Evolutionary conservation across 352 stramenopile genomes (phyloP).

Genomic region (Phytophthora podocarpi): DNA sequence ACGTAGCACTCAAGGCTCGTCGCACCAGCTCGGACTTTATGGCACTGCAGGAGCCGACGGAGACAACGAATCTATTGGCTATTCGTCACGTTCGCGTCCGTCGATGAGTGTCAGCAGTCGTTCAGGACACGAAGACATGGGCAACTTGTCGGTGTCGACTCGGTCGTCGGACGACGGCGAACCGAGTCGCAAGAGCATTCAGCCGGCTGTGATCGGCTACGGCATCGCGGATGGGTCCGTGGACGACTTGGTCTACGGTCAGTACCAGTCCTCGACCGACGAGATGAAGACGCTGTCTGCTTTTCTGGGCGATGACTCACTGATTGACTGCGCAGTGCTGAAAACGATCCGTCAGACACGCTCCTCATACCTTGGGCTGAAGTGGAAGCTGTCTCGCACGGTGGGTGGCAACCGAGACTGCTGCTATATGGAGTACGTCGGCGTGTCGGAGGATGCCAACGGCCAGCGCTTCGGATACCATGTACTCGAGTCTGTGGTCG

Average conservation of each 20-base stretch:
- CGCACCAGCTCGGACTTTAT: slow-evolving; percentile 49
- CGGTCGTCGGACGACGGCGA: slow-evolving; percentile 41
- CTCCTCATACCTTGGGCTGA: slow-evolving; percentile 68
- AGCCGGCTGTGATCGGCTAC: slow-evolving; percentile 54
- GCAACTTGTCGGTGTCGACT: slow-evolving; percentile 26
- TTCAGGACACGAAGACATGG: slow-evolving; percentile 27
- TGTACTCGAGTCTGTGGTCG: slow-evolving; percentile 65
- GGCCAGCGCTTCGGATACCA: slow-evolving; percentile 69
- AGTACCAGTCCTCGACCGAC: slow-evolving; percentile 54
- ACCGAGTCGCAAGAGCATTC: slow-evolving; percentile 50
- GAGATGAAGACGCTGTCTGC: slow-evolving; percentile 66
- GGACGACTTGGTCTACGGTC: slow-evolving; percentile 60
- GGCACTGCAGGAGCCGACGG: slow-evolving; percentile 9
- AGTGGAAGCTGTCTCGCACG: slow-evolving; percentile 74
- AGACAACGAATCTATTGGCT: slow-evolving; percentile 24
- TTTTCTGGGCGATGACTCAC: slow-evolving; percentile 53
- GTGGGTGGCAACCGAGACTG: slow-evolving; percentile 76
- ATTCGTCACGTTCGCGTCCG: slow-evolving; percentile 30
- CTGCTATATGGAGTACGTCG: slow-evolving; percentile 73
- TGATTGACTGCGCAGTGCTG: slow-evolving; percentile 70
- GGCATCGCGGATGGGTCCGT: slow-evolving; percentile 49
- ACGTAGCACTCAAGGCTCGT: slow-evolving; percentile 31
- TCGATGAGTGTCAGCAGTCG: slow-evolving; percentile 36
- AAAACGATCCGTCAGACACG: slow-evolving; percentile 59
- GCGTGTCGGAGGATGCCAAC: slow-evolving; percentile 56